Evolutionary conservation across 352 stramenopile species (phyloP).

Genomic region (Globisporangium viniferum): DNA sequence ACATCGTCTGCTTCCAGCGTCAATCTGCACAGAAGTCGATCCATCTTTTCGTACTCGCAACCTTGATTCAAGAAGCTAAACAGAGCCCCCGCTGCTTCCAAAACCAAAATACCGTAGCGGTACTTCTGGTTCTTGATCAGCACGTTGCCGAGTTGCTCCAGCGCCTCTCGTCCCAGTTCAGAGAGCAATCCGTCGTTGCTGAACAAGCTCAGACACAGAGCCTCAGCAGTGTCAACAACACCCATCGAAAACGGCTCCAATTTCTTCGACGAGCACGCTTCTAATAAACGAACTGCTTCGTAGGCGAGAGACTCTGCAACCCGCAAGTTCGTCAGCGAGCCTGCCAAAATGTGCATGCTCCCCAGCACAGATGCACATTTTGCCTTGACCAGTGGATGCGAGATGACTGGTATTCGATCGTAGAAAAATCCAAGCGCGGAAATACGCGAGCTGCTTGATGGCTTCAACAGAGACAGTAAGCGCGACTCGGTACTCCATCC

Average conservation of each 20-base stretch:
- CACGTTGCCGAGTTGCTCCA: slow-evolving; percentile 74
- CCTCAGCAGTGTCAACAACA: slow-evolving; percentile 13
- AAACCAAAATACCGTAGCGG: slow-evolving; percentile 73
- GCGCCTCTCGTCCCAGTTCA: slow-evolving; percentile 57
- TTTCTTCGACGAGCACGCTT: slow-evolving; percentile 39
- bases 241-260: slow-evolving; percentile 20
- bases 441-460: slow-evolving; percentile 33
- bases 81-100: slow-evolving; percentile 63
- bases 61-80: slow-evolving; percentile 73
- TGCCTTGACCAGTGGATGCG: slow-evolving; percentile 69
- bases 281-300: slow-evolving; percentile 70
- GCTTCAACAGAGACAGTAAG: slow-evolving; percentile 51
- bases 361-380: slow-evolving; percentile 67
- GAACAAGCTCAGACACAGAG: slow-evolving; percentile 58
- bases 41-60: slow-evolving; percentile 71
- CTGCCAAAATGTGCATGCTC: slow-evolving; percentile 44
- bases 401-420: slow-evolving; percentile 37
- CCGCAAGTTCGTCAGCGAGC: slow-evolving; percentile 46
- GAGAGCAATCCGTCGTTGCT: slow-evolving; percentile 76
- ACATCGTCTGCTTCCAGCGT: slow-evolving; percentile 79
- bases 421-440: slow-evolving; percentile 58
- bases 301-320: slow-evolving; percentile 69
- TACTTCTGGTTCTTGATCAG: slow-evolving; percentile 88
- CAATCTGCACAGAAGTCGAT: slow-evolving; percentile 67
- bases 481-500: slow-evolving; percentile 42